Evolutionary conservation across 176 grass and related monocot species (phyloP), one percentile per base, ranked within the genome.

Genomic region (Puccinellia tenuiflora): DNA sequence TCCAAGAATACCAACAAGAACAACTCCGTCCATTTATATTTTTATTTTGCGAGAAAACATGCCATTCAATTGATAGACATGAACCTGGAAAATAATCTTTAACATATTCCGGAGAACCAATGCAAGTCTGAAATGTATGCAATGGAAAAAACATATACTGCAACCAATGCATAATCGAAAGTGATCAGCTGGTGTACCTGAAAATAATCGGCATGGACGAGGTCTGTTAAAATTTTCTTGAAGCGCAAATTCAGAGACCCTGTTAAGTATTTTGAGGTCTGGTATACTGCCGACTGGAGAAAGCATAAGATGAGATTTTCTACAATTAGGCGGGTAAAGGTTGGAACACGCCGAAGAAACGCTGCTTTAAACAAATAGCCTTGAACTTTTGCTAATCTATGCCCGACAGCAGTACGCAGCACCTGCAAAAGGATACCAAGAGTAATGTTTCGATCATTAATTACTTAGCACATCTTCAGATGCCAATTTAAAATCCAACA

Each of bases 141-240:
- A 28, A 30, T 18, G 34, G 20, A 16, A 84, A 10, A 46, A 85
- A 45, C n/a, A 87, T 40, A 85, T 70, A 38, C 37, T 34, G 37
- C 7, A 75, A 31, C 12, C 4, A 18, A 55, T 22, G 35, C 21
- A 77, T 45, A 76, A 47, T 66, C 15, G 17, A 2, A 59, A 82
- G 22, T 82, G 42, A 48, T 37, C 34, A 54, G 20, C 60, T 60
- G 25, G 59, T 57, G 37, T 88, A 96, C 96, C 96, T 96, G 89
- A 72, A 99, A 99, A 86, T 99, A 99, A 90, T 96, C 81, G 79
- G 87, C 74, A 93, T 99, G 96, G 74, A 93, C 78, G 25, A 94
- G 86, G 37, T 99, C 91, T n/a, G 93, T 99, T 76, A 99, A 90
- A 88, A 94, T 90, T 88, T 96, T 92, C 87, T 93, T 99, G 91